Percentiles rank a stretch among this genome's conserved stretches.
Conservation (phyloP, 441 rosid genomes). For the Pelargonium exstipulatum region DNA sequence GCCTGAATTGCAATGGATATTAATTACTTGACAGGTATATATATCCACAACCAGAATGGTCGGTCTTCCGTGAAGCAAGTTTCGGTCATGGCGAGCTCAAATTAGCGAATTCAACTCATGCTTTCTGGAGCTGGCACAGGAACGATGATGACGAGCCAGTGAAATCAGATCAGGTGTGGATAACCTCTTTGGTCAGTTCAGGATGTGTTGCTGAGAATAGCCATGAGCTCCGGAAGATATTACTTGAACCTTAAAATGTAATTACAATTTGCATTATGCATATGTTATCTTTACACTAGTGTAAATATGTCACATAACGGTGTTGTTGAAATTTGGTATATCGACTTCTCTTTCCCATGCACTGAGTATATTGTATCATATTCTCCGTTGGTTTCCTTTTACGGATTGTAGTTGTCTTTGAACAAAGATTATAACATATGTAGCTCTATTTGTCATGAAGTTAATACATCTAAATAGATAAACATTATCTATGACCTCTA, state of each 20-base stretch:
- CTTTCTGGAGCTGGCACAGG: slow-evolving; percentile 93
- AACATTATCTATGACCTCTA: not conserved
- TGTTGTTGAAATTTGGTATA: too few species aligned
- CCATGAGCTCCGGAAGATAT: slow-evolving; percentile 41
- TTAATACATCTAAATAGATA: not conserved
- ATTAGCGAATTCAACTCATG: slow-evolving; percentile 72
- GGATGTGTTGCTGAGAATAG: slow-evolving; percentile 48
- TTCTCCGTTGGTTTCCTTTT: too few species aligned
- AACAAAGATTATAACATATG: not conserved
- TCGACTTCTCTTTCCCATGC: not conserved
- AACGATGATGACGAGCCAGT: slow-evolving; percentile 90
- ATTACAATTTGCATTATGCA: too few species aligned
- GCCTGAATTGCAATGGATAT: not conserved
- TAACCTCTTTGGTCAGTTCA: slow-evolving; percentile 56
- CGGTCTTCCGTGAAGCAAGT: slow-evolving; percentile 94
- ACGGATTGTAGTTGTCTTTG: not conserved
- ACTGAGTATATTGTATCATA: not conserved
- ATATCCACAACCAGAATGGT: slow-evolving; percentile 81
- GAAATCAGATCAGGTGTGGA: slow-evolving; percentile 78
- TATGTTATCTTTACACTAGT: not conserved
- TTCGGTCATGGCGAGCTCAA: slow-evolving; percentile 92
- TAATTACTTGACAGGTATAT: slow-evolving; percentile 46
- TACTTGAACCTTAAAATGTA: slow-evolving; percentile 37
- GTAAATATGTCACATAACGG: too few species aligned
- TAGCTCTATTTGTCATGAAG: not conserved